Evolutionary conservation across 2,329 filamentous ascomycete species (phyloP).

Genomic region (Apiospora malaysiana): DNA sequence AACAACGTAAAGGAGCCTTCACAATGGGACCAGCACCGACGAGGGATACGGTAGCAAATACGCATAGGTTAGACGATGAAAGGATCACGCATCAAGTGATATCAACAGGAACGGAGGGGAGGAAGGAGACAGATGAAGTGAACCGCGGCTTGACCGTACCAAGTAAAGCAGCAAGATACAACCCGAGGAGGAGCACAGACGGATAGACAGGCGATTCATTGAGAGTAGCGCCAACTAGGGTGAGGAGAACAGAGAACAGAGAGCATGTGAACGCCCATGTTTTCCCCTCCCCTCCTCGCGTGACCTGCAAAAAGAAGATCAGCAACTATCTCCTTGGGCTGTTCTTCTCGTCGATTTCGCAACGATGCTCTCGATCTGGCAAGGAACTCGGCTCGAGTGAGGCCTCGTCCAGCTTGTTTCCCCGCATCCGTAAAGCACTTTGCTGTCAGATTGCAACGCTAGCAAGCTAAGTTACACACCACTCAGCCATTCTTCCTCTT

Average conservation of each 20-base stretch:
- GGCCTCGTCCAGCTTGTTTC: background rate
- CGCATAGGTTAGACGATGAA: background rate
- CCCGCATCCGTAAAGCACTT: background rate
- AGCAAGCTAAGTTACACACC: background rate
- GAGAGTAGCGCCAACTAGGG: background rate
- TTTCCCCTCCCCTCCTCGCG: background rate
- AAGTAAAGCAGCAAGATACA: background rate
- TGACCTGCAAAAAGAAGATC: background rate
- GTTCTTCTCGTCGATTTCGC: background rate
- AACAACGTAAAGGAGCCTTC: no score
- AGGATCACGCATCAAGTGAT: background rate
- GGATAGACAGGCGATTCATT: background rate
- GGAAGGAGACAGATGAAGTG: background rate
- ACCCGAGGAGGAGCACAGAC: background rate
- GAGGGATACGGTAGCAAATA: background rate
- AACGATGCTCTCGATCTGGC: background rate
- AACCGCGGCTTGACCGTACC: background rate
- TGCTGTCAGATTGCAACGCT: conserved; percentile 6
- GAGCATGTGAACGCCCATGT: background rate
- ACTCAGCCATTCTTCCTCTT: background rate
- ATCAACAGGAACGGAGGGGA: background rate
- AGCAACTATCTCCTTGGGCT: background rate
- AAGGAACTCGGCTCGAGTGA: background rate
- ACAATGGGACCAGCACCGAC: background rate
- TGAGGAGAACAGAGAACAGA: background rate